Percentiles rank a stretch among this genome's conserved stretches.
Evolutionary conservation across 441 rosid species (phyloP).

Genomic region (Jatropha podagrica): DNA sequence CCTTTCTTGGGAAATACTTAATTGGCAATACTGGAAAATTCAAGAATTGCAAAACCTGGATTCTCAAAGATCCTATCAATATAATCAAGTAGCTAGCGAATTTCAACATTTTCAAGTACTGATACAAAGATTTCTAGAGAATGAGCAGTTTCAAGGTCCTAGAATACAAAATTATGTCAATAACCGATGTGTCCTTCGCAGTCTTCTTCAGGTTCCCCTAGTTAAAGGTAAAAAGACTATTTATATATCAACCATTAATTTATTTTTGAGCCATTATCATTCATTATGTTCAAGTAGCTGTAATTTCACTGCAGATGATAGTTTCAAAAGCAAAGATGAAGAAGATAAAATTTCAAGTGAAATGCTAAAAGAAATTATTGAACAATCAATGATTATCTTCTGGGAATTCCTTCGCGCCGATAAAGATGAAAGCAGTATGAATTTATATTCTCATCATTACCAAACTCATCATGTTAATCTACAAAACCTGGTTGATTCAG

Average conservation of each 20-base stretch:
- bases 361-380: constrained; percentile 36
- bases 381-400: constrained; percentile 50
- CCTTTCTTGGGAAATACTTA: constrained; percentile 80
- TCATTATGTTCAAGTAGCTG: not conserved
- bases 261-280: not conserved
- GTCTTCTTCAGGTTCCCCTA: constrained; percentile 67
- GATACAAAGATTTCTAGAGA: constrained; percentile 62
- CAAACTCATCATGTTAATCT: constrained; percentile 40
- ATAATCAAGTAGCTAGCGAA: constrained; percentile 64
- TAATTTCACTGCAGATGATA: constrained; percentile 48
- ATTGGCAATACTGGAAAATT: constrained; percentile 62
- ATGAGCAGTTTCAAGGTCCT: constrained; percentile 66
- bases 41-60: constrained; percentile 42
- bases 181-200: constrained; percentile 50
- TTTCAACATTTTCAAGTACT: constrained; percentile 75
- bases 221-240: constrained; percentile 47
- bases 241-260: not conserved
- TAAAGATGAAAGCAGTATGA: constrained; percentile 35
- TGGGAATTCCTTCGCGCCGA: constrained; percentile 66
- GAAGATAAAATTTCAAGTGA: constrained; percentile 41
- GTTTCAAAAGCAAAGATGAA: constrained; percentile 35
- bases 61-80: constrained; percentile 29
- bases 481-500: constrained; percentile 46
- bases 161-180: constrained; percentile 59
- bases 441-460: constrained; percentile 32